phyloP scores from a whole-genome alignment of 2,329 filamentous ascomycete species.

The Xylaria sp. region DNA sequence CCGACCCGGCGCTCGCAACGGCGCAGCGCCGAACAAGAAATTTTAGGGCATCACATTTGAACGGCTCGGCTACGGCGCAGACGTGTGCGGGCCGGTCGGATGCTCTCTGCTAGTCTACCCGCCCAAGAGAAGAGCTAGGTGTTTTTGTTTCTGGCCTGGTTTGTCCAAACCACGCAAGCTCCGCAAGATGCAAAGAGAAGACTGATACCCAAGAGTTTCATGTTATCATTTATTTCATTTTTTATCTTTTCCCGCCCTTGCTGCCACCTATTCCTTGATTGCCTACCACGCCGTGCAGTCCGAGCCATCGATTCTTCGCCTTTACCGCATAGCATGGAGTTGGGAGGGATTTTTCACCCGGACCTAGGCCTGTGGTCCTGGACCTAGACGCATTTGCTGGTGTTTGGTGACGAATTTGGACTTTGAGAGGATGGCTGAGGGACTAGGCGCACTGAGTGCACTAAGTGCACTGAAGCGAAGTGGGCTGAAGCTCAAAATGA shows the following conservation, averaged over 20 bases:
- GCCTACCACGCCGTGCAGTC: neutral
- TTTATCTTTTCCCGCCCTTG: neutral
- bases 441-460: too few species aligned
- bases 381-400: constrained; percentile 23
- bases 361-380: neutral
- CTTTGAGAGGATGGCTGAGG: neutral
- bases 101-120: constrained; percentile 14
- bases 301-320: constrained; percentile 2
- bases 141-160: neutral
- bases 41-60: constrained; percentile 39
- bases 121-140: neutral
- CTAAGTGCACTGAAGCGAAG: neutral
- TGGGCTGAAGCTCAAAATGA: neutral
- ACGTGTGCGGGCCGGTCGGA: constrained; percentile 17
- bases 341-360: neutral
- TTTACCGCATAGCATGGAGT: constrained; percentile 24
- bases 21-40: constrained; percentile 33
- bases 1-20: constrained; percentile 44
- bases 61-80: constrained; percentile 30
- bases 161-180: constrained; percentile 7
- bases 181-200: neutral
- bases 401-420: constrained; percentile 1
- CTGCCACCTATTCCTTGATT: neutral
- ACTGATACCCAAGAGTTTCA: constrained; percentile 17
- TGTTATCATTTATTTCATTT: neutral